Base-by-base conservation (phyloP, 768 basidiomycete species). In the Fomitopsis pulvina region DNA sequence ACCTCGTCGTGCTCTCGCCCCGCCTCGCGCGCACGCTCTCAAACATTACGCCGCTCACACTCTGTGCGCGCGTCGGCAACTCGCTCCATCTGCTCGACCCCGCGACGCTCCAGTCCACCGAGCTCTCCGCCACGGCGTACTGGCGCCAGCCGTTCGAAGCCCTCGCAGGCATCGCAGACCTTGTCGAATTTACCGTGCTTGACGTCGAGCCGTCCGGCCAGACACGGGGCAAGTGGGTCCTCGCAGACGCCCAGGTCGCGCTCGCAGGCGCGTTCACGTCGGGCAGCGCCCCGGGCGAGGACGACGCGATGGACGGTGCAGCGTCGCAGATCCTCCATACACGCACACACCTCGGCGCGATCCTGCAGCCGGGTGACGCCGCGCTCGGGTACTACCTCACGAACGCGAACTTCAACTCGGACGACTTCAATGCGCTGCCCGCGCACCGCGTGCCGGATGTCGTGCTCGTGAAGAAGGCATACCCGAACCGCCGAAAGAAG, bases 401-500 rank as follows among this genome's bases (percentile, higher is more conserved):
- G 8, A 83, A 87, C 52, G 71, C 85, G 53, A 99, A 99, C 72
- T 96, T 85, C 77, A 99, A 98, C 74, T 90, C 87, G 51, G 83
- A 87, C 51, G 83, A 83, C 49, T 98, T 85, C 61, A 81, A 90
- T 4, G 67, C 74, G 25, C 72, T 96, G 21, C 74, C 78, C 1
- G 53, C 71, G 22, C 75, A 77, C 18, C 79, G 86, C 32, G 75
- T 95, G 47, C 96, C 95, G 2, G 93, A 98, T 60, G 82, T 96
- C 55, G 80, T 99, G 28, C 80, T 99, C 14, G 86, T 96, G 53
- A 89, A 90, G 73, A 98, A 99, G 75, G 78, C 90, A 42, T 98
- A 97, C 68, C 95, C 93, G 43, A 89, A 92, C 68, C 72, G 92
- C 28, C 69, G 94, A 51, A 96, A 95, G 77, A 97, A 96, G 79